phyloP scores from a whole-genome alignment of 306 rosid species.

The Acacia melanoxylon region DNA sequence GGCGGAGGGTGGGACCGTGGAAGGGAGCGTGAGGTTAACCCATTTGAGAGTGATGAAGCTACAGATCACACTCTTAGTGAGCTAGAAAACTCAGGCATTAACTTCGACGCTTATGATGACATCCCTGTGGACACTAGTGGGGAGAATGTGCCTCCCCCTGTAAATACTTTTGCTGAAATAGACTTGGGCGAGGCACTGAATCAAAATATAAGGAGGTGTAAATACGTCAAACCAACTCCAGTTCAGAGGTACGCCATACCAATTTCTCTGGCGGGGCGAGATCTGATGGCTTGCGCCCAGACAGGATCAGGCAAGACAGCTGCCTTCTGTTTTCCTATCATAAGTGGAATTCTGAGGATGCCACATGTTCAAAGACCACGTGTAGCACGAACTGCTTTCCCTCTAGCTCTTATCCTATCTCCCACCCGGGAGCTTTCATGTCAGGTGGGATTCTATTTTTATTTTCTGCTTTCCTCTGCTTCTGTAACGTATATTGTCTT shows the following conservation, averaged over 20 bases:
- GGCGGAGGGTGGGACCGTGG: constrained; percentile 21
- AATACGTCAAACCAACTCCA: constrained; percentile 61
- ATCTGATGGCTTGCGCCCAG: constrained; percentile 66
- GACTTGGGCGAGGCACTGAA: constrained; percentile 18
- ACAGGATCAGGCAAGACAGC: constrained; percentile 71
- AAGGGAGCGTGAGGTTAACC: constrained; percentile 19
- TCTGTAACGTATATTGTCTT: background rate
- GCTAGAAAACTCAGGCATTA: constrained; percentile 15
- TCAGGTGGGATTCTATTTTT: constrained; percentile 3
- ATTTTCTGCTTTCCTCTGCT: background rate
- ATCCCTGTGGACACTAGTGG: constrained; percentile 23
- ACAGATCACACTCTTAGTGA: constrained; percentile 1
- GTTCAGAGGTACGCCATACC: constrained; percentile 51
- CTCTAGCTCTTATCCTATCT: constrained; percentile 16
- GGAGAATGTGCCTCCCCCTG: constrained; percentile 23
- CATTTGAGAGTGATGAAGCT: constrained; percentile 19
- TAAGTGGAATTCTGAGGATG: constrained; percentile 36
- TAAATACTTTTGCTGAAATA: constrained; percentile 11
- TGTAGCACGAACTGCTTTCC: constrained; percentile 11
- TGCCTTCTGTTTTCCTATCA: constrained; percentile 62
- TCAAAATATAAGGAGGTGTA: constrained; percentile 17
- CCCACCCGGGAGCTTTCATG: constrained; percentile 23
- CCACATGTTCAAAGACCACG: constrained; percentile 14
- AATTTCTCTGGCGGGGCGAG: constrained; percentile 43
- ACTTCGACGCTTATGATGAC: constrained; percentile 16